phyloP scores from a whole-genome alignment of 1,284 basidiomycete species.

The Waitea zeae region DNA sequence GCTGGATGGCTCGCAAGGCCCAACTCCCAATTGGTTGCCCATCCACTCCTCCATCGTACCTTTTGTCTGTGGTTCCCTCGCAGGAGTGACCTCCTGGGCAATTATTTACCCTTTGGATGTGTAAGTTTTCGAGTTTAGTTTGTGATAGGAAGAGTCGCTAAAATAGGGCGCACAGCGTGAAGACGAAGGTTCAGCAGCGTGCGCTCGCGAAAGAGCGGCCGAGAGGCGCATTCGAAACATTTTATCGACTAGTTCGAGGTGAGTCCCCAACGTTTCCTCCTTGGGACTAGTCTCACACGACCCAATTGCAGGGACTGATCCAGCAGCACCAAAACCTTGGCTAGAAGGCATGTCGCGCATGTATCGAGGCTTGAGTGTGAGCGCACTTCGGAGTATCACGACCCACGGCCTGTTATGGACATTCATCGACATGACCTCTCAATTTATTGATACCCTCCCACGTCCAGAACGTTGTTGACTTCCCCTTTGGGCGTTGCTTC shows the following conservation, averaged over 20 bases:
- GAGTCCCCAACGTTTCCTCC: constrained; percentile 6
- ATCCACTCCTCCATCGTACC: constrained; percentile 63
- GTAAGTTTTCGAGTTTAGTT: constrained; percentile 22
- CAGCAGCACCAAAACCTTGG: constrained; percentile 49
- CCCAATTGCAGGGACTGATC: constrained; percentile 52
- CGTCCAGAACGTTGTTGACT: too few relatives aligned
- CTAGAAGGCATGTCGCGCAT: constrained; percentile 55
- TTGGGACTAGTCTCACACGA: neutral
- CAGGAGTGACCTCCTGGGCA: constrained; percentile 73
- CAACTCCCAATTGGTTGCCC: constrained; percentile 61
- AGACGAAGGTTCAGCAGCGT: constrained; percentile 85
- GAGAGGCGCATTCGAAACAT: constrained; percentile 54
- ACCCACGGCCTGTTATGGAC: constrained; percentile 77
- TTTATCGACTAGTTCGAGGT: constrained; percentile 64
- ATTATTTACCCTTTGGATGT: constrained; percentile 76
- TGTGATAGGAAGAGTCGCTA: constrained; percentile 1
- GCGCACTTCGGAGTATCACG: constrained; percentile 65
- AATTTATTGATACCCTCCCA: constrained; percentile 62
- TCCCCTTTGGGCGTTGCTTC: too few relatives aligned
- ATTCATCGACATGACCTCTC: constrained; percentile 57
- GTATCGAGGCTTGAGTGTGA: constrained; percentile 76
- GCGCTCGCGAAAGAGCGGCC: constrained; percentile 62
- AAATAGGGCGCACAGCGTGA: constrained; percentile 38
- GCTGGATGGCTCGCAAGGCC: constrained; percentile 57
- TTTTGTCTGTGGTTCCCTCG: constrained; percentile 70